Conservation (phyloP, 2,329 filamentous ascomycete genomes). For the Monilinia laxa region DNA sequence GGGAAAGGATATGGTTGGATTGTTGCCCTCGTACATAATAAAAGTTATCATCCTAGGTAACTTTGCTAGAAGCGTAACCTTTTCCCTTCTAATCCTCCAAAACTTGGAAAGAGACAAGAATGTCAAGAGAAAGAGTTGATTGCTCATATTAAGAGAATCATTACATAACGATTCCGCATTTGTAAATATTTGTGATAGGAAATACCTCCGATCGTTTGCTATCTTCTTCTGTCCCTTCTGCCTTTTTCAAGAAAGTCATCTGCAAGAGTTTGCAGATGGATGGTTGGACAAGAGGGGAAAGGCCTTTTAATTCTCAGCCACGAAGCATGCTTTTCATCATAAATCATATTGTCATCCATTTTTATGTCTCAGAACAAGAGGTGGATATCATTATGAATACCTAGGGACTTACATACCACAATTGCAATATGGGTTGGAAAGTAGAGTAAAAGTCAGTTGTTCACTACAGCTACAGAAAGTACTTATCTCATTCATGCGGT, state of each 20-base stretch:
- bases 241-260: conserved; percentile 19
- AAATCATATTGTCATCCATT: conserved; percentile 12
- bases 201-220: background rate
- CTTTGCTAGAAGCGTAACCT: background rate
- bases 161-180: background rate
- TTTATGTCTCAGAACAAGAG: conserved; percentile 2
- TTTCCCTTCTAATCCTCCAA: background rate
- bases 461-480: background rate
- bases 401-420: background rate
- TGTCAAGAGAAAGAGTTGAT: background rate
- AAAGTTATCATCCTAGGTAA: background rate
- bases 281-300: background rate
- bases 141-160: conserved; percentile 1
- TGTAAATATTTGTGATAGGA: conserved; percentile 15
- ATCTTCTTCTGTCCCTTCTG: background rate
- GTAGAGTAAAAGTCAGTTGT: background rate
- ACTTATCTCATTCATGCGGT: background rate
- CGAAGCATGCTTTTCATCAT: conserved; percentile 21
- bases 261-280: conserved; percentile 14
- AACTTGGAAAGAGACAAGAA: background rate
- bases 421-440: background rate
- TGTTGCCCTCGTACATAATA: background rate
- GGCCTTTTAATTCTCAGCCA: conserved; percentile 10
- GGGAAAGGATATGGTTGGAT: background rate
- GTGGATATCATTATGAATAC: conserved; percentile 12